Evolutionary conservation across 2,329 filamentous ascomycete genomes (phyloP).

Genomic region (Torrubiella hemipterigena): DNA sequence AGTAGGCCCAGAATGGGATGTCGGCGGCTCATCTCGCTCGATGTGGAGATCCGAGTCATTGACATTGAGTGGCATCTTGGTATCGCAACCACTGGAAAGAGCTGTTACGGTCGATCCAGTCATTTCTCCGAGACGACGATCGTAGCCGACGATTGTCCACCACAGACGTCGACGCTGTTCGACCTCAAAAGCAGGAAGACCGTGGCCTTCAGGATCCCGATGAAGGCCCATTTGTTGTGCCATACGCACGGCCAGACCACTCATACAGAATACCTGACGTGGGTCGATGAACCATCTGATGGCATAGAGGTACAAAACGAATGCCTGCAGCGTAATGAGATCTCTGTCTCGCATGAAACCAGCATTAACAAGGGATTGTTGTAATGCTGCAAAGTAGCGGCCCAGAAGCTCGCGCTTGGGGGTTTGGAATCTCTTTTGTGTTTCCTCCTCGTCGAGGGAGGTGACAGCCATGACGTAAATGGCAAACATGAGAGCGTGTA

Average conservation of each 20-base stretch:
- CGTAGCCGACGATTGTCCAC: constrained; percentile 61
- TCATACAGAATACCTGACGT: constrained; percentile 31
- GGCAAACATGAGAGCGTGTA: constrained; percentile 58
- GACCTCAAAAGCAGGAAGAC: constrained; percentile 45
- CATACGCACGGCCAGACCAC: constrained; percentile 55
- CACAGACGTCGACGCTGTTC: constrained; percentile 62
- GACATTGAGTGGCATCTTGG: constrained; percentile 46
- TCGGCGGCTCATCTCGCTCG: constrained; percentile 41
- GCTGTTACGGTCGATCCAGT: constrained; percentile 45
- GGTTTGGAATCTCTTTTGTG: constrained; percentile 39
- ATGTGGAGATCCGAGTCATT: constrained; percentile 48
- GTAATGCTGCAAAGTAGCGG: constrained; percentile 44
- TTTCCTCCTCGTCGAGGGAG: constrained; percentile 46
- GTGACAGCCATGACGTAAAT: constrained; percentile 48
- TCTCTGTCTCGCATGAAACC: constrained; percentile 56
- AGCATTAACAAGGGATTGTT: constrained; percentile 54
- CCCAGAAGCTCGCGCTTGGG: constrained; percentile 36
- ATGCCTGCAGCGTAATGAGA: constrained; percentile 53
- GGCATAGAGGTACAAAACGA: constrained; percentile 48
- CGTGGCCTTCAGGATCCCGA: constrained; percentile 43
- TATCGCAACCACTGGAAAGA: constrained; percentile 40
- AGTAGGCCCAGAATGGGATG: constrained; percentile 36
- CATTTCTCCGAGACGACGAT: constrained; percentile 57
- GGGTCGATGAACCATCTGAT: constrained; percentile 49
- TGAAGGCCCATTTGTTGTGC: constrained; percentile 60